These are phyloP conservation scores for Trichoderma aggressivum DNA, from an alignment of 2,329 filamentous ascomycete genomes.

Conservation along the genomic window DNA sequence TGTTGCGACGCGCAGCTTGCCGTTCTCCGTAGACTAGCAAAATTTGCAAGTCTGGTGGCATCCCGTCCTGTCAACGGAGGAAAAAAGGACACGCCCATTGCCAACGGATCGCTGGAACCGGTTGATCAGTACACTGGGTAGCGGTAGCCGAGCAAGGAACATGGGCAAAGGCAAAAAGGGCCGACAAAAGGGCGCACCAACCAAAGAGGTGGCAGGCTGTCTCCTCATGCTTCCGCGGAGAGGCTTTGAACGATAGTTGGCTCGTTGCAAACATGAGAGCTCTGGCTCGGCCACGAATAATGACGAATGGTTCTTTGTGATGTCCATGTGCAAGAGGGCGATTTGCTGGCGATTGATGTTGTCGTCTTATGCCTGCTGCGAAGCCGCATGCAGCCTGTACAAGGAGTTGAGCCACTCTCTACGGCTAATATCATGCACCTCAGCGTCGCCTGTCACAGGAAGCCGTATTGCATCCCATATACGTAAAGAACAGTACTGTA, in stretches of 20 bases:
- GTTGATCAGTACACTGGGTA: neutral
- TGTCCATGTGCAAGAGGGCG: neutral
- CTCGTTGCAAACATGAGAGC: neutral
- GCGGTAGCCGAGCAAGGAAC: constrained; percentile 1
- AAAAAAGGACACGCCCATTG: neutral
- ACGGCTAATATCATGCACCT: constrained; percentile 5
- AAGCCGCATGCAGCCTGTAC: neutral
- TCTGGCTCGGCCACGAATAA: neutral
- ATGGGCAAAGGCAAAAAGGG: constrained; percentile 8
- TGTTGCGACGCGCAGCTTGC: neutral
- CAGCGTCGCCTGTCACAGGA: neutral
- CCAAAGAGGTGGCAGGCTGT: neutral
- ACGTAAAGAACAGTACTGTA: neutral
- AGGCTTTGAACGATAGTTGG: neutral
- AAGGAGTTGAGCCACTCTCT: neutral
- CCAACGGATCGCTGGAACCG: neutral
- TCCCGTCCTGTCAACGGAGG: neutral
- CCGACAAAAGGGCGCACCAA: constrained; percentile 9
- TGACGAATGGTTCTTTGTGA: neutral
- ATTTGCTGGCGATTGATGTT: neutral
- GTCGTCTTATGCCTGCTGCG: neutral
- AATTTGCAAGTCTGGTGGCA: neutral
- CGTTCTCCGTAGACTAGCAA: neutral
- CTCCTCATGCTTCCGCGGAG: neutral
- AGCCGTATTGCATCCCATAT: neutral